Evolutionary conservation across 768 basidiomycete genomes (phyloP), one percentile per base, ranked within the genome.

Genomic region (Saitozyma podzolica): DNA sequence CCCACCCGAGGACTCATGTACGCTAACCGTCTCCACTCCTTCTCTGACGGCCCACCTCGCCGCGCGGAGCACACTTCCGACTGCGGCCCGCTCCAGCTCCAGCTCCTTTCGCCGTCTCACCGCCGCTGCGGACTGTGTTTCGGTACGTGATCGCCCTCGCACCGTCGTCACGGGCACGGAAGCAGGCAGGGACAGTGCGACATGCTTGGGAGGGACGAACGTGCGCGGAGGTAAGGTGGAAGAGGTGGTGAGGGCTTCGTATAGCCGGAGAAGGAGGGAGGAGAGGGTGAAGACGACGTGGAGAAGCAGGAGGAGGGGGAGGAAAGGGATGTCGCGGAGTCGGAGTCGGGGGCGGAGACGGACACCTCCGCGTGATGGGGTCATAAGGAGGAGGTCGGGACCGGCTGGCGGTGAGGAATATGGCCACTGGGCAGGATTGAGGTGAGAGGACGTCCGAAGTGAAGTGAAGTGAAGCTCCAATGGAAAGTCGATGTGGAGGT

Each of bases 271-370:
- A 37, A 66, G 37, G 9, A 66, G 54, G 41, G 65, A 62, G 7
- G 61, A 58, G 55, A 62, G 42, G 40, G 61, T 62, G 56, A 66
- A 66, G 40, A 58, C 6, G 17, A 66, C 40, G 39, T 66, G 65
- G 2, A 66, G 61, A 17, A 62, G 56, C 29, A 54, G 41, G 45
- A 66, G 56, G 42, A 66, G 43, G 13, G 65, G 65, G 20, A 62
- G n/a, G 16, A 50, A 42, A n/a, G 56, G 56, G 51, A 62, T 49
- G 39, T 62, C 56, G 10, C 48, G 53, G 0, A 61, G 16, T 14
- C 62, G 51, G 5, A 58, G 41, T 14, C 52, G 42, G 43, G 9
- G 6, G 45, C 45, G 29, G 29, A 29, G 29, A 5, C 29, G 2
- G 29, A 29, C 29, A 29, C 29, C 29, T 29, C 29, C 2, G 29